Evolutionary conservation across 495 filamentous ascomycete species (phyloP), one percentile per base, ranked within the genome.

Genomic region (Trichoderma virens): DNA sequence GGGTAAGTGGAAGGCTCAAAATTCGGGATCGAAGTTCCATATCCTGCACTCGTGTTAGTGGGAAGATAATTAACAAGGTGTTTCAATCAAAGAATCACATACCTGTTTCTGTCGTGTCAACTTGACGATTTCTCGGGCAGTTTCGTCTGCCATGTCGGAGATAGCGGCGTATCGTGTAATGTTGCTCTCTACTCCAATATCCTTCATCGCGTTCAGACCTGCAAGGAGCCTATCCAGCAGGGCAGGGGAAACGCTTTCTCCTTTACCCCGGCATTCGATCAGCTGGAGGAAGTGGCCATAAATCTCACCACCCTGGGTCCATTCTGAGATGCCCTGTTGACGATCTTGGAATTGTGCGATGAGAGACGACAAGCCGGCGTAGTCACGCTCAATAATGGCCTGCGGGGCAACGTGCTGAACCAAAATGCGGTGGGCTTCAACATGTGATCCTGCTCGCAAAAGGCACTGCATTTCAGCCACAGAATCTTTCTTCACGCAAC

Each of bases 211-310:
- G 0, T 82, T 81, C 32, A 93, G 75, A 18, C 85, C 81, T 59
- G 79, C 79, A 3, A 86, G 75, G 63, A 93, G 72, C 35, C 85
- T 78, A 34, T 77, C 79, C 28, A 89, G 67, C 18, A 84, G 71
- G 66, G 72, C 77, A 69, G 74, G 71, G 27, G 74, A 72, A 65
- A 75, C 65, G 38, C 63, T 64, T 67, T 73, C 67, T 62, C 62
- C 65, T 41, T 71, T 66, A 39, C 71, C 68, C 45, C 72, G 67
- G 62, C 75, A 71, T 54, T 79, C 76, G 59, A 81, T 66, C 25
- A 93, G 74, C n/a, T 82, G 79, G 23, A 93, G 75, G 75, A 87
- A 95, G 65, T 91, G 88, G 45, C 85, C 83, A 68, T 93, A 95
- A 31, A 96, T 80, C 64, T 86, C 82, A n/a, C 91, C 92, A 28